phyloP scores from a whole-genome alignment of 148 eudicot genomes.

The Heliosperma pusillum region DNA sequence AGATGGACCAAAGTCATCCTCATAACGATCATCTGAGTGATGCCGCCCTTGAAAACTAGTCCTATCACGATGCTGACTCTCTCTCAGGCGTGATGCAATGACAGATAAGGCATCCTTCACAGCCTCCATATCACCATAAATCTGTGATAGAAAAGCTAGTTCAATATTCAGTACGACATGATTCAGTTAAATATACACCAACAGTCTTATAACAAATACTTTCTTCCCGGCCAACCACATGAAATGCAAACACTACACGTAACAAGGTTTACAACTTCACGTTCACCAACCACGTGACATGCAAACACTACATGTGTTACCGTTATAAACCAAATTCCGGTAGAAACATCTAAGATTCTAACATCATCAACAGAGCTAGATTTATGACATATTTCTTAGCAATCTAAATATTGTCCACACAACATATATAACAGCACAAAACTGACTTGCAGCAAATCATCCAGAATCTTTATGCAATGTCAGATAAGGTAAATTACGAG shows the following conservation, averaged over 20 bases:
- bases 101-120: conserved; percentile 77
- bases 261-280: no score
- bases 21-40: conserved; percentile 75
- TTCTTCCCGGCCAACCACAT: neutral
- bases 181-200: neutral
- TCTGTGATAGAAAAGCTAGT: conserved; percentile 31
- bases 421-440: neutral
- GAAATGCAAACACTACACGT: conserved; percentile 9
- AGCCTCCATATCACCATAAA: conserved; percentile 70
- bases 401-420: neutral
- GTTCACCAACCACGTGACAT: neutral
- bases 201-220: no score
- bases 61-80: conserved; percentile 98
- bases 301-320: no score
- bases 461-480: neutral
- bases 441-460: neutral
- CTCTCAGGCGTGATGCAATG: conserved; percentile 84
- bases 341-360: neutral
- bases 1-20: conserved; percentile 61
- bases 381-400: neutral
- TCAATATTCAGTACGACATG: conserved; percentile 15
- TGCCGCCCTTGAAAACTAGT: conserved; percentile 52
- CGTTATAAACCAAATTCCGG: no score
- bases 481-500: neutral
- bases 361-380: neutral